Evolutionary conservation across 306 rosid genomes (phyloP).

Genomic region (Cucumis cinereus): DNA sequence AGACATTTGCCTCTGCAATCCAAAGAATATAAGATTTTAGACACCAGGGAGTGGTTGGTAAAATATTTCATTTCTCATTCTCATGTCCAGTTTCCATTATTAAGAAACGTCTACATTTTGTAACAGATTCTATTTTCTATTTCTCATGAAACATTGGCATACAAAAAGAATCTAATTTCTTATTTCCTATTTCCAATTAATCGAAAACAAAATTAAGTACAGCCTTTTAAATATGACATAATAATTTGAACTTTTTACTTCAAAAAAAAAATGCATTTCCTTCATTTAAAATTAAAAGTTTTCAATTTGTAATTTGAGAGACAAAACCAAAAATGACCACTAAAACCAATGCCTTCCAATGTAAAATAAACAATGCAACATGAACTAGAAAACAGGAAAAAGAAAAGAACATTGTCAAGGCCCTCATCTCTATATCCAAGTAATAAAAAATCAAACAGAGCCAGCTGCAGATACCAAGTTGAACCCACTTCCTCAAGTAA

Average conservation of each 20-base stretch:
- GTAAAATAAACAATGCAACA: neutral
- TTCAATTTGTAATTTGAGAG: neutral
- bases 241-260: neutral
- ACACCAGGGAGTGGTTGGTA: neutral
- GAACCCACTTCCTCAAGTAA: neutral
- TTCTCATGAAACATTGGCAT: neutral
- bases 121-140: neutral
- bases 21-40: conserved; percentile 10
- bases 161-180: neutral
- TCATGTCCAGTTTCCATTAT: neutral
- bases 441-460: neutral
- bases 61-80: neutral
- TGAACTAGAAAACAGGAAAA: neutral
- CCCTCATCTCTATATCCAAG: neutral
- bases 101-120: neutral
- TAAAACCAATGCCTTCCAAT: neutral
- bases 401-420: neutral
- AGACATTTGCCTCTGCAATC: conserved; percentile 94
- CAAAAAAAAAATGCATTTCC: neutral
- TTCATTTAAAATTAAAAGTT: neutral
- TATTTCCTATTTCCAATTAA: neutral
- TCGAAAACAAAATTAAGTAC: neutral
- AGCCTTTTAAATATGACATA: neutral
- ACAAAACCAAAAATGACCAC: neutral
- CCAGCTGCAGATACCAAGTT: neutral